Conservation (phyloP, 345 rosid genomes). For the Balakata baccata region DNA sequence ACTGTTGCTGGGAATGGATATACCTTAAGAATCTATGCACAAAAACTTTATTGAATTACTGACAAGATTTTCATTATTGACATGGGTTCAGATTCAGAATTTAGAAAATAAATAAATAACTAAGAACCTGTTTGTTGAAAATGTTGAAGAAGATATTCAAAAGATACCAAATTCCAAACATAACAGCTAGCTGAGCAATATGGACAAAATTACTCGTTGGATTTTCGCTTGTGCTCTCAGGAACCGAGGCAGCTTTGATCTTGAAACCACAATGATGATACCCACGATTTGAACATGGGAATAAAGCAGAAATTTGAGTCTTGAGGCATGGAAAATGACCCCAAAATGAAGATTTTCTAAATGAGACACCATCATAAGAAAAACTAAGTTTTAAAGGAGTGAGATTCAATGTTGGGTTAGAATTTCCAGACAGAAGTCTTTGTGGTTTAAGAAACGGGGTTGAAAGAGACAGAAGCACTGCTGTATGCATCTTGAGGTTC, state of each 20-base stretch:
- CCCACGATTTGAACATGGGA: slow-evolving; percentile 15
- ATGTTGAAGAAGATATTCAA: slow-evolving; percentile 72
- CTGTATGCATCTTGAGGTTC: slow-evolving; percentile 30
- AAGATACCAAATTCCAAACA: slow-evolving; percentile 70
- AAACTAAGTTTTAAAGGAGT: slow-evolving; percentile 20
- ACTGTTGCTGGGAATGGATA: slow-evolving; percentile 83
- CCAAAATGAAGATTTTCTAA: slow-evolving; percentile 1
- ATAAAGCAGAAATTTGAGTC: slow-evolving; percentile 13
- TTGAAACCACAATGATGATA: slow-evolving; percentile 21
- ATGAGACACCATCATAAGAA: slow-evolving; percentile 7
- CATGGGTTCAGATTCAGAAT: no score
- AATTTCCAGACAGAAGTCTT: not conserved
- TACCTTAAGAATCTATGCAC: slow-evolving; percentile 57
- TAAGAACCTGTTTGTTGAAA: slow-evolving; percentile 64
- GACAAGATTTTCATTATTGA: no score
- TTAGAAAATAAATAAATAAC: no score
- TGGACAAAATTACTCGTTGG: slow-evolving; percentile 18
- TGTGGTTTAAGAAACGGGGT: slow-evolving; percentile 24
- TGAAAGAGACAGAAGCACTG: slow-evolving; percentile 26
- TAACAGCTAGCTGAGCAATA: slow-evolving; percentile 42
- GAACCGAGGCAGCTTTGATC: slow-evolving; percentile 40
- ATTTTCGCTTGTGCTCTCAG: slow-evolving; percentile 38
- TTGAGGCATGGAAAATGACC: slow-evolving; percentile 9
- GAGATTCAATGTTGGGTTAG: not conserved
- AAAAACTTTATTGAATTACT: no score